Evolutionary conservation across 2,329 filamentous ascomycete species (phyloP), one percentile per base, ranked within the genome.

Genomic region (Colletotrichum sp.): DNA sequence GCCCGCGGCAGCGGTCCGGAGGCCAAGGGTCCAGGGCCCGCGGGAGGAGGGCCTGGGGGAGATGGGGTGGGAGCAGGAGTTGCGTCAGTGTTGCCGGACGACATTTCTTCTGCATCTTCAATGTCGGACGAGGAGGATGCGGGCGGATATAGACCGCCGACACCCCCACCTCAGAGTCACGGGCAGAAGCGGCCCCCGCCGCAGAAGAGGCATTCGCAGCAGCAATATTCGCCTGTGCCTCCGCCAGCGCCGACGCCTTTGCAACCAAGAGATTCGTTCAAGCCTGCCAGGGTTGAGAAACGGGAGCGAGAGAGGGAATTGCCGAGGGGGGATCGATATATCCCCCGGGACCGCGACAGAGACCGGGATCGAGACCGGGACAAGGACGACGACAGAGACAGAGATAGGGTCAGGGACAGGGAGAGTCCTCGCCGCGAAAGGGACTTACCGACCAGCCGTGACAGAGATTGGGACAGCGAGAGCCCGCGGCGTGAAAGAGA

Each of bases 121-220:
- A 68, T 73, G 73, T 76, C 73, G 64, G 73, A 76, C 34, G 73
- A 76, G 63, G 73, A 73, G 4, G 69, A 36, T 5, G 39, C 64
- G 34, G 39, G 69, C 57, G 24, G 69, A 73, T 76, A 73, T 76
- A 76, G 69, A 68, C 39, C 73, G 9, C 63, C 71, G 26, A 76
- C 69, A 8, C 57, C 73, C 21, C 73, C 69, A n/a, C 70, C 73
- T 13, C 73, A 76, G 28, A 64, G 64, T 52, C 44, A 52, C 44
- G 44, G 44, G 44, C 44, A 52, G n/a, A 52, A 24, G 26, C 64
- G 70, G 18, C 52, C 39, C 15, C 28, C 49, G n/a, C 26, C 30
- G 49, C 65, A 59, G 7, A 55, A 62, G 9, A 34, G 26, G 34
- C 57, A 49, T 28, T 55, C 28, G 34, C 57, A 49, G 57, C 66